Conservation (phyloP, 75 land plant species). For the Adiantum capillusveneris region DNA sequence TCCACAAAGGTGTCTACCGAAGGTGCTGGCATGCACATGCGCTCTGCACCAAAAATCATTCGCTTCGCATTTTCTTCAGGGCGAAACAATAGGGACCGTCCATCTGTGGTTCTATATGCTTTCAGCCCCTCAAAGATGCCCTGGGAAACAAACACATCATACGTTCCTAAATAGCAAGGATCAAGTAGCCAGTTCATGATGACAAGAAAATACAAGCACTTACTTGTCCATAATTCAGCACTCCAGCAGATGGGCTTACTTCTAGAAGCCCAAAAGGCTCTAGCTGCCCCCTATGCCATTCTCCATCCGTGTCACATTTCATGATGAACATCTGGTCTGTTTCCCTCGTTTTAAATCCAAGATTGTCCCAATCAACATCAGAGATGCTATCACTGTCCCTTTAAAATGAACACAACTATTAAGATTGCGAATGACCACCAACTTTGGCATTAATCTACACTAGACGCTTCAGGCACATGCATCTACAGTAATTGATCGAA, state of each 20-base stretch:
- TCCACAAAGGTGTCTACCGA: slow-evolving; percentile 32
- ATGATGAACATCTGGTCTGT: slow-evolving; percentile 28
- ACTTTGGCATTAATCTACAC: no score
- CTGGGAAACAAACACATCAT: slow-evolving; percentile 17
- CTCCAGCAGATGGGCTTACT: slow-evolving; percentile 32
- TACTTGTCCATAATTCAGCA: slow-evolving; percentile 38
- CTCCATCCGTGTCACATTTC: slow-evolving; percentile 19
- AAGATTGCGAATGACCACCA: no score
- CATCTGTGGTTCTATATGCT: slow-evolving; percentile 37
- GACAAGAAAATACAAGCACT: neutral
- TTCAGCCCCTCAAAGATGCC: slow-evolving; percentile 49
- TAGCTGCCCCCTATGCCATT: slow-evolving; percentile 19
- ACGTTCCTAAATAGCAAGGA: neutral
- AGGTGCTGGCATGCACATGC: slow-evolving; percentile 39
- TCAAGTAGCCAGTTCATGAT: neutral
- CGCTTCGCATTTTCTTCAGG: slow-evolving; percentile 48
- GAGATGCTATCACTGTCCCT: slow-evolving; percentile 13
- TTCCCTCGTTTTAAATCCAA: slow-evolving; percentile 14
- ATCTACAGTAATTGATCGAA: no score
- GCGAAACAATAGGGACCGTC: slow-evolving; percentile 31
- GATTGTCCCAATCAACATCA: slow-evolving; percentile 28
- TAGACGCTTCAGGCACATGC: no score
- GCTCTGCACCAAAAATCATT: slow-evolving; percentile 34
- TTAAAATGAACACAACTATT: no score
- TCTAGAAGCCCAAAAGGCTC: slow-evolving; percentile 18